Conservation (phyloP, 176 grass and related monocot genomes). For the Oryza longistaminata region DNA sequence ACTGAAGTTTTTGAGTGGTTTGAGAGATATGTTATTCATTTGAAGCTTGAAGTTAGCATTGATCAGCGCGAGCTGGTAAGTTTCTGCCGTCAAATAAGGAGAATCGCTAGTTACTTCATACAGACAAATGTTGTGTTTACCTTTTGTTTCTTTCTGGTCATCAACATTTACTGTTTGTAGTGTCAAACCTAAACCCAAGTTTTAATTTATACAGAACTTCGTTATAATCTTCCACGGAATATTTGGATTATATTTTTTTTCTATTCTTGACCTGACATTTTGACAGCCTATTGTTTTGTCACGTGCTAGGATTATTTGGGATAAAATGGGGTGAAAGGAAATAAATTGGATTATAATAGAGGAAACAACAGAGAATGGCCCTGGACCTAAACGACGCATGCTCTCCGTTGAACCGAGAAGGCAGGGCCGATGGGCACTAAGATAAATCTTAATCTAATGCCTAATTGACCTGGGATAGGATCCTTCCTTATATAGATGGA, state of each 20-base stretch:
- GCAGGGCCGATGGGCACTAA: too few relatives aligned
- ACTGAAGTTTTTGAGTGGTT: constrained; percentile 82
- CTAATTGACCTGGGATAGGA: too few relatives aligned
- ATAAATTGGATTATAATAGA: too few relatives aligned
- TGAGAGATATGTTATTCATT: constrained; percentile 66
- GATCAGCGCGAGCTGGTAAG: constrained; percentile 70
- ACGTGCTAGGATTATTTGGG: too few relatives aligned
- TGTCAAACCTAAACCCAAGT: constrained; percentile 9
- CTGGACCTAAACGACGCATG: too few relatives aligned
- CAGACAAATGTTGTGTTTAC: not conserved
- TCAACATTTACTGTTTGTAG: constrained; percentile 27
- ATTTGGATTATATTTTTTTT: not conserved
- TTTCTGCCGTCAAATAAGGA: not conserved
- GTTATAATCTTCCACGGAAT: not conserved
- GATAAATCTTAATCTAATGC: too few relatives aligned
- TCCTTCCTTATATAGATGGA: too few relatives aligned
- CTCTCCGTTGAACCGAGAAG: too few relatives aligned
- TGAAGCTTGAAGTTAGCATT: constrained; percentile 77
- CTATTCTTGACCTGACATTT: constrained; percentile 12
- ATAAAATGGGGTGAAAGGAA: too few relatives aligned
- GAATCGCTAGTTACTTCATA: constrained; percentile 17
- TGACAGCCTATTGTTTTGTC: not conserved
- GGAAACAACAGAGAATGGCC: too few relatives aligned
- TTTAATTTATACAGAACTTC: not conserved
- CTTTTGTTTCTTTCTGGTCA: not conserved